Conservation (phyloP, 345 rosid species). For the Eucalyptus dawsonii region DNA sequence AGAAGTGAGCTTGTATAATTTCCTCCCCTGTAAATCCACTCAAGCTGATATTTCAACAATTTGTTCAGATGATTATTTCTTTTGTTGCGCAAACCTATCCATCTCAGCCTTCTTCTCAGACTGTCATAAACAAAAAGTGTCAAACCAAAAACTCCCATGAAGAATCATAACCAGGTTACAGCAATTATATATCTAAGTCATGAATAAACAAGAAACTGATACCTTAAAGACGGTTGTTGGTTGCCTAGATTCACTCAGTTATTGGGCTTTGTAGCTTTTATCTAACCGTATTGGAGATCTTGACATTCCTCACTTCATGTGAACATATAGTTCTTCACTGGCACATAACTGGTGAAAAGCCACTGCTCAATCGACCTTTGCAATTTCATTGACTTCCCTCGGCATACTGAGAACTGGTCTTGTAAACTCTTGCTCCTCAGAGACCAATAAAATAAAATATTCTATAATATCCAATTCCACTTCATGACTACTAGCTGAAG, state of each 20-base stretch:
- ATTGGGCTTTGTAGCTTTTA: constrained; percentile 47
- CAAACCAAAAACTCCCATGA: neutral
- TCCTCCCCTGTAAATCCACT: constrained; percentile 88
- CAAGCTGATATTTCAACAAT: constrained; percentile 83
- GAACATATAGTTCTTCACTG: constrained; percentile 59
- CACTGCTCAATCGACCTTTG: constrained; percentile 80
- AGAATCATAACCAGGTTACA: neutral
- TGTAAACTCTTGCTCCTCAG: constrained; percentile 70
- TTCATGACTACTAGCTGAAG: constrained; percentile 51
- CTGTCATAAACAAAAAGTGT: constrained; percentile 25
- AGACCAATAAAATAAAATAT: constrained; percentile 60
- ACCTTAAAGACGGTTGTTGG: constrained; percentile 70
- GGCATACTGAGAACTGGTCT: constrained; percentile 71
- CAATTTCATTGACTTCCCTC: constrained; percentile 74
- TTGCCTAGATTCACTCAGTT: constrained; percentile 67
- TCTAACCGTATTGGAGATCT: constrained; percentile 41
- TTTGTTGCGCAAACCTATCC: constrained; percentile 63
- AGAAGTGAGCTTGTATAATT: constrained; percentile 41
- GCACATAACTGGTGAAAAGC: constrained; percentile 84
- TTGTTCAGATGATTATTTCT: constrained; percentile 77
- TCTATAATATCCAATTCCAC: constrained; percentile 61
- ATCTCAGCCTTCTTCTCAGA: constrained; percentile 79
- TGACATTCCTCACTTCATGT: constrained; percentile 54
- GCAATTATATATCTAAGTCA: neutral
- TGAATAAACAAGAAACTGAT: neutral